Evolutionary conservation across 768 basidiomycete species (phyloP).

Genomic region (Pholiota conissans): DNA sequence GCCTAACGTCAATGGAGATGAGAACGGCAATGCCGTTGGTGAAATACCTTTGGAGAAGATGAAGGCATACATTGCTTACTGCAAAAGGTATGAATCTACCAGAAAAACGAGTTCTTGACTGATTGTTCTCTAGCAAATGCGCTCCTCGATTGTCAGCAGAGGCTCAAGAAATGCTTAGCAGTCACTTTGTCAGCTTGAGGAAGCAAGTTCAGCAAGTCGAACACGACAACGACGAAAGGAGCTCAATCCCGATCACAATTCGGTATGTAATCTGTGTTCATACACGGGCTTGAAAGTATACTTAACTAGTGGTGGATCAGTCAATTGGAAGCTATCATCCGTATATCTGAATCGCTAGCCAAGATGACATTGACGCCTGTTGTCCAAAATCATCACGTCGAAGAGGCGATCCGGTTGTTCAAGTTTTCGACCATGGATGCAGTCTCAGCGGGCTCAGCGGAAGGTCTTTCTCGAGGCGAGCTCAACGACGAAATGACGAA

Average conservation of each 20-base stretch:
- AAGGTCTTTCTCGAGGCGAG: constrained; percentile 89
- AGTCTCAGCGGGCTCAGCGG: constrained; percentile 89
- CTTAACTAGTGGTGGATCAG: constrained; percentile 26
- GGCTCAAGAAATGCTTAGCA: constrained; percentile 94
- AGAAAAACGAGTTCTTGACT: neutral
- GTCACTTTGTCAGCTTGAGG: constrained; percentile 90
- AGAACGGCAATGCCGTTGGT: constrained; percentile 67
- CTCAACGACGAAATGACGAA: constrained; percentile 90
- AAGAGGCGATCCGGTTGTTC: constrained; percentile 97
- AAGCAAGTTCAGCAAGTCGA: constrained; percentile 96
- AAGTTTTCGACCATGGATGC: constrained; percentile 99
- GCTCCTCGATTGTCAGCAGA: constrained; percentile 92
- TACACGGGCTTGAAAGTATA: neutral
- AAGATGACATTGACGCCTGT: constrained; percentile 88
- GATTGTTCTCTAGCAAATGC: constrained; percentile 68
- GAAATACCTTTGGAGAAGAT: constrained; percentile 98
- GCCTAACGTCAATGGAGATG: constrained; percentile 60
- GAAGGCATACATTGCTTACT: constrained; percentile 96
- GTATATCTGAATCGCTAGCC: constrained; percentile 95
- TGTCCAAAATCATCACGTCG: constrained; percentile 92
- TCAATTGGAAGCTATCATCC: constrained; percentile 98
- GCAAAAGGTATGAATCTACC: constrained; percentile 69
- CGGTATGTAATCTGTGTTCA: constrained; percentile 56
- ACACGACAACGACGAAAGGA: constrained; percentile 94
- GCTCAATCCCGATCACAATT: constrained; percentile 97